A percentile compares a stretch with the other conserved stretches of the same genome.
Evolutionary conservation across 2,329 filamentous ascomycete species (phyloP).

Genomic region (Talaromyces amestolkiae): DNA sequence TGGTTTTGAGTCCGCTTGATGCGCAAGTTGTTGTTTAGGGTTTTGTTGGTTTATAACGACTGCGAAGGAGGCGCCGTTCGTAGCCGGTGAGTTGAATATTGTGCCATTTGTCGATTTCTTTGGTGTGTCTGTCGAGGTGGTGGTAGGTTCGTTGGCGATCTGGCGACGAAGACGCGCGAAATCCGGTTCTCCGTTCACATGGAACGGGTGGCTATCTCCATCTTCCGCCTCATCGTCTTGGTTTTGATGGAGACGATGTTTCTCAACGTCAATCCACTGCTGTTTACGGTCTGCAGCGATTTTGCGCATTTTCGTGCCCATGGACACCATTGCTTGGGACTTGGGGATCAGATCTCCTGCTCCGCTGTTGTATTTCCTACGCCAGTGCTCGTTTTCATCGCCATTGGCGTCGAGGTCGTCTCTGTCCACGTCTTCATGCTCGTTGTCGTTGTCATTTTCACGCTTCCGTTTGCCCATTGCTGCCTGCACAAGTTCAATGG

Average conservation of each 20-base stretch:
- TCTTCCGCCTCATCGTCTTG: conserved; percentile 29
- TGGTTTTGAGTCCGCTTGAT: not conserved
- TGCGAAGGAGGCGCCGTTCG: conserved; percentile 26
- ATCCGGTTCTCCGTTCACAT: conserved; percentile 26
- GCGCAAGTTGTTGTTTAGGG: not conserved
- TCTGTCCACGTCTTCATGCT: conserved; percentile 18
- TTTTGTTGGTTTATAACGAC: conserved; percentile 27
- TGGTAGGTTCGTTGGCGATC: conserved; percentile 20
- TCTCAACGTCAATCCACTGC: conserved; percentile 36
- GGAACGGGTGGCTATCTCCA: conserved; percentile 33
- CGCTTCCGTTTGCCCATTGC: conserved; percentile 42
- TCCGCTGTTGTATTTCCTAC: conserved; percentile 50
- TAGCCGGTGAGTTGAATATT: not conserved
- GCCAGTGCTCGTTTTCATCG: conserved; percentile 39
- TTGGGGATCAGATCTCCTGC: conserved; percentile 54
- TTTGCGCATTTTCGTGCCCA: conserved; percentile 50
- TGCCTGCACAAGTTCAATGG: not conserved
- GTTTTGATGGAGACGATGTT: conserved; percentile 24
- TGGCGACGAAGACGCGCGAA: conserved; percentile 32
- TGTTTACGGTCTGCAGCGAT: conserved; percentile 40
- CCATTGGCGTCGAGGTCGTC: conserved; percentile 28
- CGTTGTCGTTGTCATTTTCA: conserved; percentile 25
- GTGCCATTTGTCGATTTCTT: not conserved
- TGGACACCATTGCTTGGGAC: conserved; percentile 43
- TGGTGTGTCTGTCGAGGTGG: not conserved